Percentiles rank a stretch among this genome's conserved stretches.
Conservation (phyloP, 768 basidiomycete genomes). For the Trametes meyenii region DNA sequence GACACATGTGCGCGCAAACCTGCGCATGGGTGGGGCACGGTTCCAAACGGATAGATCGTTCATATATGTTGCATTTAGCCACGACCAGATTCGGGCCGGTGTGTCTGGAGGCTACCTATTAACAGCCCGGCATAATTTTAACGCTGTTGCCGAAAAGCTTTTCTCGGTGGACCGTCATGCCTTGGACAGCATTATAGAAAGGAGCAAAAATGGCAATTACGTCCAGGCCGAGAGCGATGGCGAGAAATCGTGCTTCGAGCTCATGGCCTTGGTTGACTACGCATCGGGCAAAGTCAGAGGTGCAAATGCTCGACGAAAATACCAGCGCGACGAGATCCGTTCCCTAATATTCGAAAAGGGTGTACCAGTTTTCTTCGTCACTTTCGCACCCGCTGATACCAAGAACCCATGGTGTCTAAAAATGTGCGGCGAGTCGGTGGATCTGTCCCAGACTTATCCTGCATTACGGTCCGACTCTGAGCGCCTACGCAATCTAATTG, state of each 20-base stretch:
- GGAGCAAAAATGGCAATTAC: background rate
- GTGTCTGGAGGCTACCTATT: constrained; percentile 33
- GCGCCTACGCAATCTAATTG: background rate
- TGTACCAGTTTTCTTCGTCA: background rate
- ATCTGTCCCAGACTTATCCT: background rate
- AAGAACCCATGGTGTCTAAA: background rate
- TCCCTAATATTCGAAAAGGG: background rate
- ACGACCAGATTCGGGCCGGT: constrained; percentile 39
- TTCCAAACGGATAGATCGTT: constrained; percentile 45
- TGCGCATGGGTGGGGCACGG: constrained; percentile 44
- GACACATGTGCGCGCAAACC: constrained; percentile 31
- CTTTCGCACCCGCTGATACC: background rate
- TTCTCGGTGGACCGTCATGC: background rate
- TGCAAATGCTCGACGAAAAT: background rate
- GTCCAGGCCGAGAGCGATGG: background rate
- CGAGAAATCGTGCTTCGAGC: background rate
- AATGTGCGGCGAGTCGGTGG: background rate
- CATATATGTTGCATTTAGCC: constrained; percentile 42
- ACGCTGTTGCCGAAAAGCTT: constrained; percentile 21
- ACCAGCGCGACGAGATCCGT: background rate
- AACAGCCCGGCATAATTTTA: constrained; percentile 23
- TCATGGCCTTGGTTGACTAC: background rate
- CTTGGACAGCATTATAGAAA: background rate
- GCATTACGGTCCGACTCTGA: background rate
- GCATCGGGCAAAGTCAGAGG: background rate